phyloP scores from a whole-genome alignment of 805 yeast species.

The Yarrowia sp. region DNA sequence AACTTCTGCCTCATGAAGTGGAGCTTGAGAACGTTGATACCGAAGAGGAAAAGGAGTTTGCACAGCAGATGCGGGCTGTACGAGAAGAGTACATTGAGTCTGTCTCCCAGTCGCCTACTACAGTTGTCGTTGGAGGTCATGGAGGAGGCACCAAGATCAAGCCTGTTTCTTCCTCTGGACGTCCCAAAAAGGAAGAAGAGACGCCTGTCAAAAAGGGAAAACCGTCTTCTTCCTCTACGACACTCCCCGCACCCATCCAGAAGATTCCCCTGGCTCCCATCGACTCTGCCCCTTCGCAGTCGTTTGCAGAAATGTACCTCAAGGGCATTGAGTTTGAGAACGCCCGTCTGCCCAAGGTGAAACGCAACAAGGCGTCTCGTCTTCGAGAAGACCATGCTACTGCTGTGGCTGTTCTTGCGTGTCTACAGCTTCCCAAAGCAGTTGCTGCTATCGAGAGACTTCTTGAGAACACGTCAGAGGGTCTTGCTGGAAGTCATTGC shows the following conservation, averaged over 20 bases:
- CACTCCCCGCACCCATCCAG: background rate
- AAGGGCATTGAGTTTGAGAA: slow-evolving; percentile 36
- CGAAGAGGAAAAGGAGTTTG: slow-evolving; percentile 55
- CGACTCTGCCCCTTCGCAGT: slow-evolving; percentile 10
- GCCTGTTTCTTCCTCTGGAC: slow-evolving; percentile 1
- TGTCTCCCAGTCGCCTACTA: slow-evolving; percentile 35
- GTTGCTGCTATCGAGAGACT: slow-evolving; percentile 4
- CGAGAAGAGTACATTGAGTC: slow-evolving; percentile 51
- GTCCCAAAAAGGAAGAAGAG: slow-evolving; percentile 27
- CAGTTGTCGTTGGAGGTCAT: slow-evolving; percentile 22
- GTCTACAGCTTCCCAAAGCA: slow-evolving; percentile 15
- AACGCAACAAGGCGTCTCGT: slow-evolving; percentile 23
- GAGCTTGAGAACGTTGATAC: slow-evolving; percentile 56
- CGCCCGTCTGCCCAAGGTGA: slow-evolving; percentile 5
- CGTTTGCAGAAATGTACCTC: slow-evolving; percentile 32
- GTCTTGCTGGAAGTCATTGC: slow-evolving; percentile 3
- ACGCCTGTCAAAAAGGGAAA: slow-evolving; percentile 33
- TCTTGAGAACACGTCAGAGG: slow-evolving; percentile 9
- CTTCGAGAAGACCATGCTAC: slow-evolving; percentile 16
- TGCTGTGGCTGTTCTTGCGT: slow-evolving; percentile 24
- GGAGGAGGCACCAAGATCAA: slow-evolving; percentile 35
- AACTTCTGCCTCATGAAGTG: slow-evolving; percentile 46
- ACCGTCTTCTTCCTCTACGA: background rate
- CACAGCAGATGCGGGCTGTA: slow-evolving; percentile 53
- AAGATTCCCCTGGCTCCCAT: slow-evolving; percentile 18